Conservation (phyloP, 441 rosid species). For the Mallotus repandus region DNA sequence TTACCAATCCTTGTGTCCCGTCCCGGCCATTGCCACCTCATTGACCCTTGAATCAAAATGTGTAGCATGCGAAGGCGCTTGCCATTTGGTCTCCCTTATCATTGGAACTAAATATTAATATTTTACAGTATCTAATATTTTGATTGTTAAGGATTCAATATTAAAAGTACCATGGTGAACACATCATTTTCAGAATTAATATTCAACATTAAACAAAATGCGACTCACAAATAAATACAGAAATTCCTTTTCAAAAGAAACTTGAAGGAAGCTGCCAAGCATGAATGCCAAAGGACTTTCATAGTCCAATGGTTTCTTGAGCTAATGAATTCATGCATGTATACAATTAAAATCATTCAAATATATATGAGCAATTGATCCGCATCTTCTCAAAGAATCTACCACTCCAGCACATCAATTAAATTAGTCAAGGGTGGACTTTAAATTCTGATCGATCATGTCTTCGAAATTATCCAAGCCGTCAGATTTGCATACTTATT, state of each 20-base stretch:
- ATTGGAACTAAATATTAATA: too few species aligned
- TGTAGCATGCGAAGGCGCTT: too few species aligned
- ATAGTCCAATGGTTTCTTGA: not conserved
- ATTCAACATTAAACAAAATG: too few species aligned
- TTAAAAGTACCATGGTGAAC: too few species aligned
- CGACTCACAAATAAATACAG: not conserved
- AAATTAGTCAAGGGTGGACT: not conserved
- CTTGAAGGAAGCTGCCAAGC: constrained; percentile 5
- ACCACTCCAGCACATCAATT: not conserved
- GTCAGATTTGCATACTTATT: not conserved
- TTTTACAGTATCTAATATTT: too few species aligned
- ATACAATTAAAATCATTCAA: too few species aligned
- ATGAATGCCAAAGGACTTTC: not conserved
- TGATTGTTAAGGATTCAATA: too few species aligned
- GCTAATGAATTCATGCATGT: not conserved
- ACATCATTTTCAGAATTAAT: too few species aligned
- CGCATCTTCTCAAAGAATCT: constrained; percentile 11
- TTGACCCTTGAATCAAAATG: too few species aligned
- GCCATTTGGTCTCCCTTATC: too few species aligned
- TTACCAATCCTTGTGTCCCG: too few species aligned
- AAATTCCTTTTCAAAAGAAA: not conserved
- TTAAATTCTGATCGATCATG: not conserved
- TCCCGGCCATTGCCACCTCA: too few species aligned
- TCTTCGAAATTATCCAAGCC: not conserved
- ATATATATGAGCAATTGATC: not conserved